Percentiles rank a stretch among this genome's conserved stretches.
Evolutionary conservation across 371 early-diverging fungal genomes (phyloP).

Genomic region (Haplosporangium sp.): DNA sequence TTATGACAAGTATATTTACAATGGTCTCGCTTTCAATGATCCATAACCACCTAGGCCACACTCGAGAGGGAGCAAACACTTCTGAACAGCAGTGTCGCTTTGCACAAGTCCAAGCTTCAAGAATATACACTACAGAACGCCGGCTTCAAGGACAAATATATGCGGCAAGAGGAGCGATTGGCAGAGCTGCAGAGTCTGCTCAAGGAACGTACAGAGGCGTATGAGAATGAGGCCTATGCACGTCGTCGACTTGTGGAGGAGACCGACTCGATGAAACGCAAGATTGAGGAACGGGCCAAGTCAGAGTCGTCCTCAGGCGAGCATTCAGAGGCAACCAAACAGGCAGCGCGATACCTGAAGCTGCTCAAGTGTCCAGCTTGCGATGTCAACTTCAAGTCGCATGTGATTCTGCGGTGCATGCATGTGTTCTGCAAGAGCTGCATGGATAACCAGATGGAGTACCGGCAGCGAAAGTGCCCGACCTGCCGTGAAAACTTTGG

Average conservation of each 20-base stretch:
- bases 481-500: constrained; percentile 95
- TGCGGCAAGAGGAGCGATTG: constrained; percentile 47
- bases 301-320: constrained; percentile 27
- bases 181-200: constrained; percentile 61
- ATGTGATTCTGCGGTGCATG: constrained; percentile 91
- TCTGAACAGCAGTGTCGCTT: constrained; percentile 20
- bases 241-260: constrained; percentile 66
- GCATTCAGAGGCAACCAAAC: constrained; percentile 58
- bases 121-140: constrained; percentile 40
- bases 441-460: constrained; percentile 88
- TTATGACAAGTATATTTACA: too few relatives aligned
- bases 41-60: constrained; percentile 38
- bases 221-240: constrained; percentile 69
- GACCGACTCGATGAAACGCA: constrained; percentile 64
- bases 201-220: constrained; percentile 64
- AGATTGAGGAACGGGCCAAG: constrained; percentile 61
- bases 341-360: constrained; percentile 63
- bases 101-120: constrained; percentile 42
- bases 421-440: constrained; percentile 98
- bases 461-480: constrained; percentile 98
- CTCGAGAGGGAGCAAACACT: constrained; percentile 44
- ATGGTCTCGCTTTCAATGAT: too few relatives aligned
- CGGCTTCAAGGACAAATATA: constrained; percentile 44
- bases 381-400: constrained; percentile 84
- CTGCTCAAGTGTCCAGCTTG: constrained; percentile 93